Conservation (phyloP, 2,329 filamentous ascomycete genomes). For the Bipolaris sorokiniana region DNA sequence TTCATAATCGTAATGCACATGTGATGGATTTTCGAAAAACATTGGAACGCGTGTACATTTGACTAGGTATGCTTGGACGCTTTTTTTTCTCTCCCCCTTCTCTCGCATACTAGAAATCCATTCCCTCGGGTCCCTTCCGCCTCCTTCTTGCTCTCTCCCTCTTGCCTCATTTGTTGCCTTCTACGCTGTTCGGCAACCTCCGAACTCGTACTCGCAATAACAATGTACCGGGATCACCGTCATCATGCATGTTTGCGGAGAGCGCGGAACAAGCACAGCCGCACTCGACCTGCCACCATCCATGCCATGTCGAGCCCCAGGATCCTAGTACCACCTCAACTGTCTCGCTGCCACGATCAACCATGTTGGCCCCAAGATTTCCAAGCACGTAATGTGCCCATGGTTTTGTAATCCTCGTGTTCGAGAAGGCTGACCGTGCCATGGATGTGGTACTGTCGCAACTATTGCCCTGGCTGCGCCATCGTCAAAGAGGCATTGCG, state of each 20-base stretch:
- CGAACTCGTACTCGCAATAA: slow-evolving; percentile 14
- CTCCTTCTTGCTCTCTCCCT: neutral
- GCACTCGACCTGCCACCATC: slow-evolving; percentile 1
- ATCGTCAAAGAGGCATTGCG: slow-evolving; percentile 11
- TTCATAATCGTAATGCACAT: slow-evolving; percentile 11
- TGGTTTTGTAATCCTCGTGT: slow-evolving; percentile 11
- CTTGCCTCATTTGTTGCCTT: neutral
- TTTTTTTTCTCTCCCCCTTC: neutral
- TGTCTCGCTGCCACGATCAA: slow-evolving; percentile 3
- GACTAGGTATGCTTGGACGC: slow-evolving; percentile 2
- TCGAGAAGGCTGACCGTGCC: slow-evolving; percentile 13
- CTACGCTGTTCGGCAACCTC: slow-evolving; percentile 4
- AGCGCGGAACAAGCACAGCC: slow-evolving; percentile 11
- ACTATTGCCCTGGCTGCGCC: slow-evolving; percentile 8
- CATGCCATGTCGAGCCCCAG: slow-evolving; percentile 10
- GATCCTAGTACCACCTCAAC: slow-evolving; percentile 4
- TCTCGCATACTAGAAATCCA: slow-evolving; percentile 1
- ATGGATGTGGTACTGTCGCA: slow-evolving; percentile 9
- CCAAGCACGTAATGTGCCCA: slow-evolving; percentile 2
- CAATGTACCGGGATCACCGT: slow-evolving; percentile 6
- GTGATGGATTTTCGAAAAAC: slow-evolving; percentile 3
- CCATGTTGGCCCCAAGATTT: slow-evolving; percentile 8
- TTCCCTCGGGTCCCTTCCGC: slow-evolving; percentile 1
- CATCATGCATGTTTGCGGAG: slow-evolving; percentile 7
- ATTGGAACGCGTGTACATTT: slow-evolving; percentile 11